phyloP scores from a whole-genome alignment of 1,284 basidiomycete species.

The Phellopilus nigrolimitatus region DNA sequence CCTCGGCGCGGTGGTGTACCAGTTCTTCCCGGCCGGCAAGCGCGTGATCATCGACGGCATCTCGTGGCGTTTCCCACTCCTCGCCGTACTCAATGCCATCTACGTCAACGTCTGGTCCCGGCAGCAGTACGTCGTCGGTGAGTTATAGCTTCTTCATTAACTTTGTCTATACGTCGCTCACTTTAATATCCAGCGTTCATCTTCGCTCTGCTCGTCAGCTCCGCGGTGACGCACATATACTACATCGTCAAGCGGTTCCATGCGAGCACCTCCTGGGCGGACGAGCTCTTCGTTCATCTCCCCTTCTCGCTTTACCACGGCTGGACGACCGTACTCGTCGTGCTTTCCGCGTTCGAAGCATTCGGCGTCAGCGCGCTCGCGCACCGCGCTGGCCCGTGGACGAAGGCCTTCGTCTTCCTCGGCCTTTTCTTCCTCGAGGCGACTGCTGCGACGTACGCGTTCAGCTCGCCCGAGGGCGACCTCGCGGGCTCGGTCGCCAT shows the following conservation, averaged over 20 bases:
- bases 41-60: constrained; percentile 79
- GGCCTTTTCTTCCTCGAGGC: constrained; percentile 91
- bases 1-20: constrained; percentile 85
- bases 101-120: constrained; percentile 80
- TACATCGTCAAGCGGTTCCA: constrained; percentile 88
- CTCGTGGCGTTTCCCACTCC: constrained; percentile 83
- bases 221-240: constrained; percentile 86
- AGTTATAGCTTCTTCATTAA: constrained; percentile 15
- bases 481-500: constrained; percentile 86
- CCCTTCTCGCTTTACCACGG: constrained; percentile 94
- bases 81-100: constrained; percentile 79
- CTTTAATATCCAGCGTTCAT: constrained; percentile 62
- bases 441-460: constrained; percentile 87
- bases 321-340: constrained; percentile 88
- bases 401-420: constrained; percentile 92
- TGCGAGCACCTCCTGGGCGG: constrained; percentile 53
- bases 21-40: constrained; percentile 82
- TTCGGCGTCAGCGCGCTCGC: constrained; percentile 76
- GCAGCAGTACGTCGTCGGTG: constrained; percentile 69
- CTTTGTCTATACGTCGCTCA: not conserved
- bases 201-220: constrained; percentile 80
- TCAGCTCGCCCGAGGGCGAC: constrained; percentile 86
- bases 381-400: constrained; percentile 77
- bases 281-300: constrained; percentile 79
- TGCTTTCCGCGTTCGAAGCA: constrained; percentile 86